Evolutionary conservation across 2,329 filamentous ascomycete species (phyloP), one percentile per base, ranked within the genome.

Genomic region (Rutstroemia sydowiana): DNA sequence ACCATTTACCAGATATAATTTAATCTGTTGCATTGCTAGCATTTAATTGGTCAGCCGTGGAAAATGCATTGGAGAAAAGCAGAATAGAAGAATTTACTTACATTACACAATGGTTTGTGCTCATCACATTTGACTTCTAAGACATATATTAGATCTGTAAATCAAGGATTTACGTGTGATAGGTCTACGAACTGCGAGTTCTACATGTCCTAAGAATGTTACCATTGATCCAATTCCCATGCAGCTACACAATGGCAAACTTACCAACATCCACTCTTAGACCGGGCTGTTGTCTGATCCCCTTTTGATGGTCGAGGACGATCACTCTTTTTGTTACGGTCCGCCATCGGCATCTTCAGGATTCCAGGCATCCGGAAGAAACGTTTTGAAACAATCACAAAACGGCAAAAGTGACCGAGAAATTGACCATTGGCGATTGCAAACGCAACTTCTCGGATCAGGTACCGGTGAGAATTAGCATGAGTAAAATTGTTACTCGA

Each of bases 121-220:
- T 37, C 40, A 13, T 50, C 39, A 44, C 47, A 50, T 34, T 44
- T 50, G 5, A 50, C 47, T n/a, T 50, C 47, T 50, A 26, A 20
- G 31, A 11, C 43, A 16, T 18, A 9, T 37, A n/a, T 44, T 26
- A 50, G 39, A 45, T 7, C 11, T 7, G 21, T 11, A 36, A 11
- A 26, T 26, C 23, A 26, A 8, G 23, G n/a, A 18, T 39, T 16
- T 16, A 39, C 18, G 20, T 13, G 2, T 28, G 3, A 20, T 20
- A n/a, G 16, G 21, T 11, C 18, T 32, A 50, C 47, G 23, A 50
- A 50, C 47, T 50, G 13, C 47, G 47, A 16, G 6, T 18, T 20
- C 47, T 50, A n/a, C 47, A 50, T 50, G 40, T 50, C 47, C 47
- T 50, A 20, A 14, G 26, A 8, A 21, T 31, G 4, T 39, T 26